Percentiles rank a stretch among this genome's conserved stretches.
Conservation (phyloP, 129 eudicot genomes). For the Tagetes erecta region DNA sequence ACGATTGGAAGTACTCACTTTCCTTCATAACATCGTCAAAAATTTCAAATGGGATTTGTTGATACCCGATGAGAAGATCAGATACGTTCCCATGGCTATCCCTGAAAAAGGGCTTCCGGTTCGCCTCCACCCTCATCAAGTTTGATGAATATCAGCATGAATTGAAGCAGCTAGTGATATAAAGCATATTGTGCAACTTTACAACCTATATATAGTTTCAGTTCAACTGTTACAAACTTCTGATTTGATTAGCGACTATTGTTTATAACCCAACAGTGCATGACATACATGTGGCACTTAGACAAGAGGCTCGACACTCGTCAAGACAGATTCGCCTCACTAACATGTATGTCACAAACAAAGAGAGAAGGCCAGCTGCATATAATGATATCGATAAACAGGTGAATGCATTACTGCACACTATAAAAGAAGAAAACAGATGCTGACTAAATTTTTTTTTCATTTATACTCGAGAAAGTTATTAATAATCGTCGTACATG, state of each 20-base stretch:
- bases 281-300: too few relatives aligned
- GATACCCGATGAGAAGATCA: slow-evolving; percentile 53
- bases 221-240: neutral
- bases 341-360: too few relatives aligned
- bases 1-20: slow-evolving; percentile 50
- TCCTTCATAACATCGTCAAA: slow-evolving; percentile 48
- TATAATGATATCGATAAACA: neutral
- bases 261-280: too few relatives aligned
- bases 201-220: neutral
- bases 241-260: too few relatives aligned
- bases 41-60: slow-evolving; percentile 53
- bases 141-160: neutral
- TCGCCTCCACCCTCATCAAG: slow-evolving; percentile 42
- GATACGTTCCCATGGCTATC: slow-evolving; percentile 49
- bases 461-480: slow-evolving; percentile 21
- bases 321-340: too few relatives aligned
- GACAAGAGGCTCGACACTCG: too few relatives aligned
- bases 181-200: neutral
- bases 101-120: slow-evolving; percentile 57
- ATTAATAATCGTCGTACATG: slow-evolving; percentile 24
- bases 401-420: neutral
- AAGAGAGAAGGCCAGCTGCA: neutral
- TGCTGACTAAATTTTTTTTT: neutral
- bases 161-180: neutral
- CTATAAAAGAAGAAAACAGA: neutral